phyloP scores from a whole-genome alignment of 1,284 basidiomycete species.

The Boletus chippewaensis region DNA sequence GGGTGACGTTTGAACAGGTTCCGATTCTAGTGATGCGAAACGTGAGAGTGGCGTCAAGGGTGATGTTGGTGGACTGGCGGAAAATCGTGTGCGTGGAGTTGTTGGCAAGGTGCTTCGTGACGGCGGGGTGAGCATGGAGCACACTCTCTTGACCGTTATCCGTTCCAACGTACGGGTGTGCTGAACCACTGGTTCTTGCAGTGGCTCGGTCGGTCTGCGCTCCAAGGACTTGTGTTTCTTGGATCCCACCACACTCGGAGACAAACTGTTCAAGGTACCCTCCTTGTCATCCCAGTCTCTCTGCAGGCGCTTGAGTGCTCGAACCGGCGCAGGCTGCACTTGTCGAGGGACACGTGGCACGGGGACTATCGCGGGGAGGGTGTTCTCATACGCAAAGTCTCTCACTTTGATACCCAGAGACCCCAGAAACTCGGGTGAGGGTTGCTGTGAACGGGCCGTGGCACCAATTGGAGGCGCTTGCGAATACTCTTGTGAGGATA shows the following conservation, averaged over 20 bases:
- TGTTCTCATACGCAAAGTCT: slow-evolving; percentile 66
- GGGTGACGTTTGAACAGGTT: slow-evolving; percentile 44
- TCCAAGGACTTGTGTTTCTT: slow-evolving; percentile 34
- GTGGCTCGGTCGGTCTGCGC: slow-evolving; percentile 47
- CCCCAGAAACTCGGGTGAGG: slow-evolving; percentile 35
- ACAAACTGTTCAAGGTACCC: slow-evolving; percentile 9
- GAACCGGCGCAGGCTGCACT: slow-evolving; percentile 36
- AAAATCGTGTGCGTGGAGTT: slow-evolving; percentile 6
- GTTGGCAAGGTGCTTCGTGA: slow-evolving; percentile 7
- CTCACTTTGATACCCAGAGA: slow-evolving; percentile 56
- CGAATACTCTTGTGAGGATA: slow-evolving; percentile 13
- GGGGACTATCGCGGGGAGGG: slow-evolving; percentile 50
- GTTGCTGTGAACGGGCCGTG: slow-evolving; percentile 28
- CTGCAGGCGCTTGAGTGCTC: slow-evolving; percentile 35
- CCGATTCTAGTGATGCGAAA: slow-evolving; percentile 39
- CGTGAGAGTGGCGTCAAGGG: slow-evolving; percentile 24
- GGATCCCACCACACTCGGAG: slow-evolving; percentile 6
- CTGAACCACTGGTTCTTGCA: slow-evolving; percentile 24
- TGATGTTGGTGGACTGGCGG: slow-evolving; percentile 21
- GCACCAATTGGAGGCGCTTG: slow-evolving; percentile 14
- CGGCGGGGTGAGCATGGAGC: slow-evolving; percentile 12
- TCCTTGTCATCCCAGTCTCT: slow-evolving; percentile 28
- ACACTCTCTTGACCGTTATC: slow-evolving; percentile 16
- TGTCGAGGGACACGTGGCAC: slow-evolving; percentile 40
- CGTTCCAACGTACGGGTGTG: slow-evolving; percentile 19